Percentiles rank a stretch among this genome's conserved stretches.
These are phyloP conservation scores for Pythium vanterpoolii DNA, from an alignment of 352 stramenopile genomes.

Conservation along the genomic window DNA sequence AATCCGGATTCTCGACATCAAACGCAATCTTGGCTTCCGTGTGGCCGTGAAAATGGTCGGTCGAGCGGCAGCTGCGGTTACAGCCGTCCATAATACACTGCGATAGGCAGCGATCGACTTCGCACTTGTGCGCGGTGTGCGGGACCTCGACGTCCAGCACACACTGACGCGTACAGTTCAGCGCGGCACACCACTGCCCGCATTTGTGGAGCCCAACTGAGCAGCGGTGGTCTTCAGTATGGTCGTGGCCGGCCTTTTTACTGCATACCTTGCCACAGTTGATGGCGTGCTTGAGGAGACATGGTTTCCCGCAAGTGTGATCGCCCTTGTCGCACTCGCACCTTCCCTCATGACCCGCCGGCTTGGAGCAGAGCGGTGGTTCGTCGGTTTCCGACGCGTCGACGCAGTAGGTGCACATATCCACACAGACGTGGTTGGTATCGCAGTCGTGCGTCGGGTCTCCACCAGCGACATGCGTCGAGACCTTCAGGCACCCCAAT, in stretches of 20 bases:
- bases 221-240: conserved; percentile 43
- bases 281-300: conserved; percentile 31
- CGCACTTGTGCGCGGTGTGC: conserved; percentile 63
- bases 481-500: conserved; percentile 63
- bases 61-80: conserved; percentile 36
- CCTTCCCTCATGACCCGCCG: conserved; percentile 56
- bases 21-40: conserved; percentile 41
- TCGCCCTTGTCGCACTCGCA: conserved; percentile 62
- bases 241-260: conserved; percentile 38
- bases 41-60: conserved; percentile 72
- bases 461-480: conserved; percentile 25
- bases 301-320: conserved; percentile 58
- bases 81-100: conserved; percentile 66
- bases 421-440: conserved; percentile 41
- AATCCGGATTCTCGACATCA: conserved; percentile 36
- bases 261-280: conserved; percentile 58
- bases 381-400: conserved; percentile 16
- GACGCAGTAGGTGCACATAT: conserved; percentile 52
- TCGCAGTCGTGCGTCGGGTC: conserved; percentile 43
- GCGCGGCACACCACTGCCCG: conserved; percentile 41
- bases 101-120: conserved; percentile 51
- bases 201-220: conserved; percentile 57
- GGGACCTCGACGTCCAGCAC: conserved; percentile 46
- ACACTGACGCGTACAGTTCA: conserved; percentile 41
- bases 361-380: conserved; percentile 41